Percentiles rank a stretch among this genome's conserved stretches.
Evolutionary conservation across 345 rosid species (phyloP).

Genomic region (Populus pruinosa): DNA sequence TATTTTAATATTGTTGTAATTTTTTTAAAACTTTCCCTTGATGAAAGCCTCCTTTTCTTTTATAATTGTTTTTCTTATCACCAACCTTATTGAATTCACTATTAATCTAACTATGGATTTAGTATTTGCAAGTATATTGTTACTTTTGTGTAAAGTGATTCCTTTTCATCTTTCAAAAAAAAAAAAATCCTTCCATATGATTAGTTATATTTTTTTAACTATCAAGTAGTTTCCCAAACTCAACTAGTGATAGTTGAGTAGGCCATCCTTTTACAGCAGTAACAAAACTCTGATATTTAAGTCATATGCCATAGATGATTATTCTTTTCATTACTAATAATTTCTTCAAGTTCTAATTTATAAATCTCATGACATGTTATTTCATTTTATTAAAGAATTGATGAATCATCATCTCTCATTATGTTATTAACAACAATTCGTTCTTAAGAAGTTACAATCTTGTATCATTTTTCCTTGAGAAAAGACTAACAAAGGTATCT

Average conservation of each 20-base stretch:
- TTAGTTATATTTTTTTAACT: not conserved
- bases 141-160: not conserved
- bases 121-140: too few species aligned
- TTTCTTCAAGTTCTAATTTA: not conserved
- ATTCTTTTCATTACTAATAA: not conserved
- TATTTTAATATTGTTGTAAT: too few species aligned
- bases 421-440: not conserved
- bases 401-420: not conserved
- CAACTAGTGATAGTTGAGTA: constrained; percentile 3
- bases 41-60: too few species aligned
- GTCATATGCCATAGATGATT: not conserved
- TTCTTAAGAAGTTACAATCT: not conserved
- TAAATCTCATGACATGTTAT: not conserved
- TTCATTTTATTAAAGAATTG: constrained; percentile 4
- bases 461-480: not conserved
- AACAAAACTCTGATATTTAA: not conserved
- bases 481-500: not conserved
- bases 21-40: too few species aligned
- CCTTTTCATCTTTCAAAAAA: not conserved
- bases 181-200: not conserved
- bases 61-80: too few species aligned
- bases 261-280: not conserved
- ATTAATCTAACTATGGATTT: too few species aligned
- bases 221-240: not conserved
- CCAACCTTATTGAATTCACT: not conserved